These are phyloP conservation scores for Solanum infundibuliforme DNA, from an alignment of 257 asterid genomes.

Conservation along the genomic window DNA sequence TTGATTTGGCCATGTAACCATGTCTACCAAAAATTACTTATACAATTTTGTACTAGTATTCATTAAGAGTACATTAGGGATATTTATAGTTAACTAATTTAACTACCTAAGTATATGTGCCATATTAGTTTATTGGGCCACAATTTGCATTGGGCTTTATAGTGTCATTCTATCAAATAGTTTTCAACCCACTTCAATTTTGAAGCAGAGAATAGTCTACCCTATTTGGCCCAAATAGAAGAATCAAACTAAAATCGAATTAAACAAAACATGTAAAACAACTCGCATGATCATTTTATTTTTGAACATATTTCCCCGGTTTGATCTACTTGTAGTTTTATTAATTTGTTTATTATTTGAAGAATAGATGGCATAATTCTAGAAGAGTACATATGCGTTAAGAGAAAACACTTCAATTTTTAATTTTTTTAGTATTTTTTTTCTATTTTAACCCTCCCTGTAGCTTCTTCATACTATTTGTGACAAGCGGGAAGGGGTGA, in stretches of 20 bases:
- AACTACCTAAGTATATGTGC: too few species aligned
- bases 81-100: too few species aligned
- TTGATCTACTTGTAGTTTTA: background rate
- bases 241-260: too few species aligned
- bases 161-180: too few species aligned
- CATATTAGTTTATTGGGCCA: too few species aligned
- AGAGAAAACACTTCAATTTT: background rate
- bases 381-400: background rate
- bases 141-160: too few species aligned
- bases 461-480: background rate
- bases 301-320: background rate
- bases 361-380: background rate
- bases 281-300: background rate
- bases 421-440: too few species aligned
- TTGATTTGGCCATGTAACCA: too few species aligned
- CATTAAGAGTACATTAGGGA: too few species aligned
- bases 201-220: background rate
- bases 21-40: too few species aligned
- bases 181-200: background rate
- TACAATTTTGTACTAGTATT: background rate
- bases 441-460: background rate
- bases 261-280: too few species aligned
- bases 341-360: background rate
- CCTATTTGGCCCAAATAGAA: background rate
- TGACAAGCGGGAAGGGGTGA: background rate